Base-by-base conservation (phyloP, 768 basidiomycete species). In the Psilocybe subaeruginosa region DNA sequence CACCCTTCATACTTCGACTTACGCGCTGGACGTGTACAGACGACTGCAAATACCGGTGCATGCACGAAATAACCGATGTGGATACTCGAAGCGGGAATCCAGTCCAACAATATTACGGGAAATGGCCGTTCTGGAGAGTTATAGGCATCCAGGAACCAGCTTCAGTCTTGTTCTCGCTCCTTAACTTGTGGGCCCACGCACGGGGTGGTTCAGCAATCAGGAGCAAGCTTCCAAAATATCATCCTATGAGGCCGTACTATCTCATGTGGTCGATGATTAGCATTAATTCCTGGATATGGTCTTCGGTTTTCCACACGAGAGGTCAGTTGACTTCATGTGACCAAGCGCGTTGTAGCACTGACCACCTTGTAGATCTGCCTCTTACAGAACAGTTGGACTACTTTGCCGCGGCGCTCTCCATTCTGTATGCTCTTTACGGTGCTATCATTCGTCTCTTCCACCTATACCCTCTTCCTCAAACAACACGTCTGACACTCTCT, bases 121-220 rank as follows among this genome's bases (percentile, higher is more conserved):
- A 99, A 78, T 99, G 97, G 97, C 93, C 96, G 0, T 99, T 99
- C 73, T 91, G 88, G 85, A 83, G 96, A 31, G 77, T 91, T 19
- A 76, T 80, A n/a, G 93, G 95, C 31, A 90, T 94, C 74, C 97
- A 99, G 70, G 97, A 99, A 74, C 96, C 97, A 5, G 90, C 95
- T 7, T 92, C 93, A 2, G 95, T 97, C 60, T 74, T 85, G 37
- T 97, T 98, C 77, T 95, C 93, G 12, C 68, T 97, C n/a, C 76
- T 88, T 60, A 99, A 99, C 73, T 78, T 97, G 45, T 86, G 81
- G 78, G 84, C 82, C 45, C 95, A 99, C 73, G 74, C 79, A 1
- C 76, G 77, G 55, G 95, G 95, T 1, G 78, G 80, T 6, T 69
- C 69, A 12, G 78, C 77, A 64, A 66, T 95, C 11, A 74, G 73